A percentile compares a stretch with the other conserved stretches of the same genome.
phyloP scores from a whole-genome alignment of 768 basidiomycete species.

The Suillus decipiens region DNA sequence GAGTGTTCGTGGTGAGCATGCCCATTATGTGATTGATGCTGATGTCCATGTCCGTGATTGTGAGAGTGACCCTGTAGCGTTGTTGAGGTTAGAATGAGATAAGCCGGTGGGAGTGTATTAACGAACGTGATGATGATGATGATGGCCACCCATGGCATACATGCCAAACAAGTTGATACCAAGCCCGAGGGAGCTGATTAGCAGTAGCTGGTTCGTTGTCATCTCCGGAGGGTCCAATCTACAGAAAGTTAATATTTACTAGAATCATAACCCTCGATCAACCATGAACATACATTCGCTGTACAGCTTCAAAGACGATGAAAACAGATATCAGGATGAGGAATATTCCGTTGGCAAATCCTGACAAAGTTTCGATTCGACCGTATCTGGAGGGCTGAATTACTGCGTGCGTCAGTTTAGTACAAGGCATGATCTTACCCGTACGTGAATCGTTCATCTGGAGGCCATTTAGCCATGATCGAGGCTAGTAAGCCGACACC shows the following conservation, averaged over 20 bases:
- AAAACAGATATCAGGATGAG: slow-evolving; percentile 93
- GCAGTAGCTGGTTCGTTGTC: slow-evolving; percentile 90
- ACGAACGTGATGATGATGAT: slow-evolving; percentile 80
- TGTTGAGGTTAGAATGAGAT: slow-evolving; percentile 17
- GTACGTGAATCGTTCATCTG: slow-evolving; percentile 93
- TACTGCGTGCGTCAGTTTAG: not conserved
- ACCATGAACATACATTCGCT: slow-evolving; percentile 68
- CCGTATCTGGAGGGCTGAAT: slow-evolving; percentile 64
- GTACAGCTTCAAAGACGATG: slow-evolving; percentile 97
- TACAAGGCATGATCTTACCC: slow-evolving; percentile 54
- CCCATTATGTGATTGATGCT: slow-evolving; percentile 20
- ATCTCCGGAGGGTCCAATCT: slow-evolving; percentile 96
- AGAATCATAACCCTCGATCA: not conserved
- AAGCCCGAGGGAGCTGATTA: slow-evolving; percentile 87
- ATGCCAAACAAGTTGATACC: slow-evolving; percentile 97
- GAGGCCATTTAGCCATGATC: slow-evolving; percentile 97
- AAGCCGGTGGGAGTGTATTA: slow-evolving; percentile 5
- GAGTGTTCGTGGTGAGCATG: slow-evolving; percentile 35
- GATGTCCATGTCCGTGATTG: slow-evolving; percentile 23
- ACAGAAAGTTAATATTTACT: slow-evolving; percentile 3
- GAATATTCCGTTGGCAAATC: slow-evolving; percentile 97
- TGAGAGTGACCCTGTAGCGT: slow-evolving; percentile 14
- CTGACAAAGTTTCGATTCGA: slow-evolving; percentile 95
- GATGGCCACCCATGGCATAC: slow-evolving; percentile 97
- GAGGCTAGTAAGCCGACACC: slow-evolving; percentile 94